phyloP scores from a whole-genome alignment of 306 rosid genomes.

The Cicer yamashitae region DNA sequence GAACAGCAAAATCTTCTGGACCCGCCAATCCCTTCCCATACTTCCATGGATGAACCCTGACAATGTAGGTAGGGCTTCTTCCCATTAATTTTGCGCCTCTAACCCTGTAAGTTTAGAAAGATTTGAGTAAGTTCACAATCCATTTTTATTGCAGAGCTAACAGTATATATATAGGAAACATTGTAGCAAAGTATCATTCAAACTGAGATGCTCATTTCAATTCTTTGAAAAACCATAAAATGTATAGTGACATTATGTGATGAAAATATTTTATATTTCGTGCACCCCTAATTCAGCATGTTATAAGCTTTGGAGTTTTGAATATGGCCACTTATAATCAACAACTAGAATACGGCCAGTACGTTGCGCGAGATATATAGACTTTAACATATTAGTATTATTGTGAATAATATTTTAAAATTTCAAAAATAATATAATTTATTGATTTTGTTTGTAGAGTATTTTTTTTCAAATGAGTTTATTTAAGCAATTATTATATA shows the following conservation, averaged over 20 bases:
- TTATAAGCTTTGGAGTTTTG: constrained; percentile 7
- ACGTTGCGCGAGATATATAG: too few relatives aligned
- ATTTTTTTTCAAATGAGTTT: too few relatives aligned
- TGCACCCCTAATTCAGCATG: constrained; percentile 6
- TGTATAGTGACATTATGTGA: constrained; percentile 40
- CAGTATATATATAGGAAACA: constrained; percentile 49
- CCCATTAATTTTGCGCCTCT: constrained; percentile 46
- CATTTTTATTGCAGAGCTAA: constrained; percentile 47
- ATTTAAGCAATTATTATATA: too few relatives aligned
- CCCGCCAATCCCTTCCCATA: constrained; percentile 40
- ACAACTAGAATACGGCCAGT: neutral
- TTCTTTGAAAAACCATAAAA: constrained; percentile 42
- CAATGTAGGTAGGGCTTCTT: constrained; percentile 36
- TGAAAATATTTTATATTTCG: constrained; percentile 17
- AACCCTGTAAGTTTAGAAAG: constrained; percentile 45
- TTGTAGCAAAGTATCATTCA: constrained; percentile 41
- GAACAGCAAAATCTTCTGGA: constrained; percentile 41
- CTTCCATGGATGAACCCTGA: constrained; percentile 49
- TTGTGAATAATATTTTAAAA: too few relatives aligned
- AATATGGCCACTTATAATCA: neutral
- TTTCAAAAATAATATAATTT: too few relatives aligned
- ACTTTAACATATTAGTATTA: too few relatives aligned
- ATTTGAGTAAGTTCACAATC: constrained; percentile 37
- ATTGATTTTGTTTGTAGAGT: too few relatives aligned
- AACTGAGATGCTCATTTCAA: constrained; percentile 41